A percentile compares a stretch with the other conserved stretches of the same genome.
phyloP scores from a whole-genome alignment of 371 early-diverging fungal species.

The Rhizopus sp. region DNA sequence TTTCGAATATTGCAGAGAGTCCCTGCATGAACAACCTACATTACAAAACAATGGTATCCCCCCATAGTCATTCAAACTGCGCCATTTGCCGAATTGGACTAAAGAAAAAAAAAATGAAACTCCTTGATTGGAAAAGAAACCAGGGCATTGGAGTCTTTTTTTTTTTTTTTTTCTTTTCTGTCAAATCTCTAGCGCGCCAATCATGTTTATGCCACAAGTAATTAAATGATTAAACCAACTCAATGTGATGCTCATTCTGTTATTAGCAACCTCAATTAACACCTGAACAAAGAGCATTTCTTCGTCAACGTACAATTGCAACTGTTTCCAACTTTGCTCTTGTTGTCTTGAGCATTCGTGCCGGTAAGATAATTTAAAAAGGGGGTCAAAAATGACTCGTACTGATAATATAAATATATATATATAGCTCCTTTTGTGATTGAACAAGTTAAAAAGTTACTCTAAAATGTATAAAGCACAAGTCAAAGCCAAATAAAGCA shows the following conservation, averaged over 20 bases:
- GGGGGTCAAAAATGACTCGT: background rate
- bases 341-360: conserved; percentile 47
- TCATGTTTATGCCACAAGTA: conserved; percentile 45
- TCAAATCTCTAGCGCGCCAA: conserved; percentile 1
- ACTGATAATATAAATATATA: background rate
- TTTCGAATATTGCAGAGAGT: too few species aligned
- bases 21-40: too few species aligned
- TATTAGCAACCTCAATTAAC: conserved; percentile 51
- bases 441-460: conserved; percentile 47
- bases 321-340: conserved; percentile 48
- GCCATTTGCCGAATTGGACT: too few species aligned
- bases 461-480: conserved; percentile 23
- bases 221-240: conserved; percentile 5
- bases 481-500: conserved; percentile 1
- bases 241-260: background rate
- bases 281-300: conserved; percentile 51
- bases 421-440: conserved; percentile 49
- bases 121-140: too few species aligned
- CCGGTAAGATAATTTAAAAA: conserved; percentile 38
- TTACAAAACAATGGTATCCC: too few species aligned
- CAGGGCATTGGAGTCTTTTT: background rate
- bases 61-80: too few species aligned
- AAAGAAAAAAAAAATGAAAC: too few species aligned
- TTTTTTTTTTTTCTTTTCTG: background rate
- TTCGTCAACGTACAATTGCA: conserved; percentile 45